Base-by-base conservation (phyloP, 1,139 yeast species). In the Yamadazyma kanchanaburiensis region DNA sequence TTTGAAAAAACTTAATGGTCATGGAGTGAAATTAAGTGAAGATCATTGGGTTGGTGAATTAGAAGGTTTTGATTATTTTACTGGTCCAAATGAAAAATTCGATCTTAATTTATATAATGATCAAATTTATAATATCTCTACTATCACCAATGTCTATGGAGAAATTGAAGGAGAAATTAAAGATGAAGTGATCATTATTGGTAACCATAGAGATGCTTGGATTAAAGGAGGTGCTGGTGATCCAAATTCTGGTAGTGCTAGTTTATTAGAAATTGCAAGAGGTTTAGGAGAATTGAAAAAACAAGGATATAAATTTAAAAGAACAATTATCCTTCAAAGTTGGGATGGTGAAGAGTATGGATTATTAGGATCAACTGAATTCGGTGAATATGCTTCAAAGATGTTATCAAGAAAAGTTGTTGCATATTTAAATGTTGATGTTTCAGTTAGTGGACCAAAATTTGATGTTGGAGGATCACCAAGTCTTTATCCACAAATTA, bases 181-280 rank as follows among this genome's bases (percentile, higher is more conserved):
- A 21, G 55, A 63, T 33, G 74, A 68, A 40, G 70, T 59, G 3
- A 61, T 68, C 27, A 43, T 68, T 17, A 56, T 68, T 41, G 74
- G 74, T 20, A 68, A 68, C 49, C 74, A 68, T 45, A 53, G 73
- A 35, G 74, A 68, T 43, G 72, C 74, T 3, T 68, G 74, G 74
- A 78, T 83, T 37, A 66, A 64, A 39, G 74, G 74, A 22, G 74
- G 74, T 16, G 74, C 74, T 1, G 70, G 71, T 8, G 74, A 68
- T 39, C 74, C 74, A 8, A 64, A 66, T 38, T 61, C 70, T 12
- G 74, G 74, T 1, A 59, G 68, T 19, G 65, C 74, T 3, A 57
- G 55, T 4, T 50, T 68, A 28, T 42, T 68, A 24, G 74, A 68
- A 43, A 49, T 68, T 25, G 73, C 73, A 7, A 53, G 74, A 37